Conservation (phyloP, 1,284 basidiomycete genomes). For the Schizopora paradoxa region DNA sequence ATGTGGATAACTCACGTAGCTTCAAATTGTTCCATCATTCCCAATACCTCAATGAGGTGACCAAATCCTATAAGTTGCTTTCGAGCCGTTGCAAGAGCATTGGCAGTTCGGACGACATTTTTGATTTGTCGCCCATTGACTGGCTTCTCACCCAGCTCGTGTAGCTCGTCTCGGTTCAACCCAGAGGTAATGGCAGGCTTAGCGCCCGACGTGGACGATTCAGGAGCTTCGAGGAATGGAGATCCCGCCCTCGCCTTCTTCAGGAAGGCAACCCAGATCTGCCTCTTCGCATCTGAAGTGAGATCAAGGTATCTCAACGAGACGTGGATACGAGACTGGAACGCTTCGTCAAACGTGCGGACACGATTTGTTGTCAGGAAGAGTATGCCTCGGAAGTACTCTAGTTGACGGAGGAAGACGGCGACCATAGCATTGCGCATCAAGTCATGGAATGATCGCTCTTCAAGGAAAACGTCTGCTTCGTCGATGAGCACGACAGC, state of each 20-base stretch:
- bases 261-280: constrained; percentile 56
- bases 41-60: constrained; percentile 51
- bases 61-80: constrained; percentile 37
- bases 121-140: constrained; percentile 62
- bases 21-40: constrained; percentile 55
- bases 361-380: constrained; percentile 69
- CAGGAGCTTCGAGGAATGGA: constrained; percentile 21
- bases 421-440: constrained; percentile 62
- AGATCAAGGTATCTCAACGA: constrained; percentile 56
- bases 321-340: constrained; percentile 61
- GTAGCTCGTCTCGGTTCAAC: constrained; percentile 36
- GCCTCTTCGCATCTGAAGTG: constrained; percentile 38
- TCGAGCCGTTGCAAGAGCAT: constrained; percentile 47
- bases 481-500: constrained; percentile 62
- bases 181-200: too few relatives aligned
- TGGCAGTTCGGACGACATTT: constrained; percentile 57
- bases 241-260: constrained; percentile 33
- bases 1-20: too few relatives aligned
- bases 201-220: too few relatives aligned
- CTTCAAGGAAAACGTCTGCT: constrained; percentile 57
- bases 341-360: constrained; percentile 59
- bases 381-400: constrained; percentile 52
- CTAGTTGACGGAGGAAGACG: constrained; percentile 55
- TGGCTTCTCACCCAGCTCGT: constrained; percentile 38
- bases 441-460: constrained; percentile 54